Percentiles rank a stretch among this genome's conserved stretches.
Evolutionary conservation across 306 rosid species (phyloP).

Genomic region (Glycyrrhiza uralensis): DNA sequence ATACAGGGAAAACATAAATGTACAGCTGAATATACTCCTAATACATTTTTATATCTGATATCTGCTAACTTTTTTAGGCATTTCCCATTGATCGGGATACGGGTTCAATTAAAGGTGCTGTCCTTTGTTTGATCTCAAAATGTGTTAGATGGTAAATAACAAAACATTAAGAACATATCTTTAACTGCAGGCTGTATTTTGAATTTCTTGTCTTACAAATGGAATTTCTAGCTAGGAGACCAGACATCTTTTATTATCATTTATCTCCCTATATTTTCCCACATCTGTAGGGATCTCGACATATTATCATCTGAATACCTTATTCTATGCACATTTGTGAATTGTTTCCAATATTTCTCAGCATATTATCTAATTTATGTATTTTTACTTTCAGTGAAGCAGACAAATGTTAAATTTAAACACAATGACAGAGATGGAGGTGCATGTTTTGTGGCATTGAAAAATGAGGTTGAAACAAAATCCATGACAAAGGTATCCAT

Average conservation of each 20-base stretch:
- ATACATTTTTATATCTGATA: constrained; percentile 34
- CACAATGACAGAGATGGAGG: constrained; percentile 50
- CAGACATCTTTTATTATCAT: neutral
- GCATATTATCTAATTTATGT: constrained; percentile 34
- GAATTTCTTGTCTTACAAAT: constrained; percentile 20
- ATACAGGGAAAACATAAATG: too few species aligned
- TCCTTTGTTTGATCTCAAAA: constrained; percentile 58
- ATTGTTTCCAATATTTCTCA: constrained; percentile 16
- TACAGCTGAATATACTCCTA: too few species aligned
- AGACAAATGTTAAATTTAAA: constrained; percentile 49
- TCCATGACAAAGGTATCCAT: constrained; percentile 28
- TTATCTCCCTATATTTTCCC: constrained; percentile 4
- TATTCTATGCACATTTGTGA: constrained; percentile 5
- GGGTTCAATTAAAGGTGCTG: constrained; percentile 57
- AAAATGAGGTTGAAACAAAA: constrained; percentile 42
- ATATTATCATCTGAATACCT: constrained; percentile 8
- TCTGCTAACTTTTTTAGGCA: constrained; percentile 46
- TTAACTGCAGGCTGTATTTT: constrained; percentile 29
- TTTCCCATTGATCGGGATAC: constrained; percentile 43
- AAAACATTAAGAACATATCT: constrained; percentile 38
- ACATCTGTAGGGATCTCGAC: constrained; percentile 15
- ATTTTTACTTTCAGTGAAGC: constrained; percentile 56
- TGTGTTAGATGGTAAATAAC: constrained; percentile 66
- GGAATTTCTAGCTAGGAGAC: constrained; percentile 27
- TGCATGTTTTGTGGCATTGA: constrained; percentile 60